A percentile compares a stretch with the other conserved stretches of the same genome.
These are phyloP conservation scores for Balansia obtecta DNA, from an alignment of 2,329 filamentous ascomycete species.

Conservation along the genomic window DNA sequence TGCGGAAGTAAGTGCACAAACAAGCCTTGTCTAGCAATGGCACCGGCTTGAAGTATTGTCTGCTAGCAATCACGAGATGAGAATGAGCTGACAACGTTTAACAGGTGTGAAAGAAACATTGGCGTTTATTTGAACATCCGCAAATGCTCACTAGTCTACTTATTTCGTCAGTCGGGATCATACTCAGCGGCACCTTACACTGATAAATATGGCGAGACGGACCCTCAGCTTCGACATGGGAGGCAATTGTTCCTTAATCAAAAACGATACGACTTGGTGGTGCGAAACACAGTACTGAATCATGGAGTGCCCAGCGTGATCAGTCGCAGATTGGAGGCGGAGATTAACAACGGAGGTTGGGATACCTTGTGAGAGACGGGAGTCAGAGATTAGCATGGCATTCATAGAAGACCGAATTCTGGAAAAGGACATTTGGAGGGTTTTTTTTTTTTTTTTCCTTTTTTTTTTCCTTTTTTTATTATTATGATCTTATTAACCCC, in stretches of 20 bases:
- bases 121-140: slow-evolving; percentile 96
- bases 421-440: slow-evolving; percentile 1
- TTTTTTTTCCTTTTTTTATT: neutral
- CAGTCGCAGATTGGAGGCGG: slow-evolving; percentile 78
- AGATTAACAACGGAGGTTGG: slow-evolving; percentile 97
- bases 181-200: slow-evolving; percentile 86
- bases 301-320: slow-evolving; percentile 85
- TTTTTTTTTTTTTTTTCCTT: neutral
- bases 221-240: slow-evolving; percentile 76
- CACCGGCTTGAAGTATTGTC: neutral
- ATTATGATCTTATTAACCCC: neutral
- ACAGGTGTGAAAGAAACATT: slow-evolving; percentile 74
- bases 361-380: slow-evolving; percentile 47
- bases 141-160: slow-evolving; percentile 84
- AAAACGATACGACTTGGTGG: slow-evolving; percentile 79
- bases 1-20: slow-evolving; percentile 54
- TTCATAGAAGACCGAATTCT: slow-evolving; percentile 5
- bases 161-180: slow-evolving; percentile 70
- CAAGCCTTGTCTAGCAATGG: neutral
- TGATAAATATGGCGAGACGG: slow-evolving; percentile 90
- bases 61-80: neutral
- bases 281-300: slow-evolving; percentile 74
- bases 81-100: neutral
- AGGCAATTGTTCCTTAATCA: slow-evolving; percentile 89
- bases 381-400: neutral